Percentiles rank a stretch among this genome's conserved stretches.
These are phyloP conservation scores for Claviceps fusiformis DNA, from an alignment of 2,329 filamentous ascomycete genomes.

Conservation along the genomic window DNA sequence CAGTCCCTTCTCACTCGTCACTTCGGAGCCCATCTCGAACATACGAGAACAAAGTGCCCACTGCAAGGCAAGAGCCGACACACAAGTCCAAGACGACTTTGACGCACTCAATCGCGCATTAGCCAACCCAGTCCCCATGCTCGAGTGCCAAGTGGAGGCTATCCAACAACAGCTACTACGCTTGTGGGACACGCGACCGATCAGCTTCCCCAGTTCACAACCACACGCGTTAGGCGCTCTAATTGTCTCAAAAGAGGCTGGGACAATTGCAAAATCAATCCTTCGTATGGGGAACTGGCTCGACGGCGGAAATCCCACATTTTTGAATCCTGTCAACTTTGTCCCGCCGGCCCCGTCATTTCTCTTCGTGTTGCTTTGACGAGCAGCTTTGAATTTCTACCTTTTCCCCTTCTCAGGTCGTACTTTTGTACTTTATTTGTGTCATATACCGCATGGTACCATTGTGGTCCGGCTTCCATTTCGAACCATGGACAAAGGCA, in stretches of 20 bases:
- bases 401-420: not conserved
- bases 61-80: not conserved
- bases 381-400: not conserved
- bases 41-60: too few species aligned
- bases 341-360: not conserved
- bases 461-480: not conserved
- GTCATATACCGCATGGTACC: not conserved
- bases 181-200: constrained; percentile 2
- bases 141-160: too few species aligned
- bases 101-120: not conserved
- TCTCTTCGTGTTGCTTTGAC: not conserved
- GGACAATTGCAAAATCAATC: not conserved
- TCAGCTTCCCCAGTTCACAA: constrained; percentile 1
- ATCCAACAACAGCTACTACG: too few species aligned
- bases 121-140: too few species aligned
- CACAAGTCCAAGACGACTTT: not conserved
- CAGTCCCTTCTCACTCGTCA: too few species aligned
- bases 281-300: not conserved
- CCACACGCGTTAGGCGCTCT: not conserved
- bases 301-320: not conserved
- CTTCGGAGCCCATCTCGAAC: too few species aligned
- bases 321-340: not conserved
- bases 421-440: not conserved
- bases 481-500: not conserved
- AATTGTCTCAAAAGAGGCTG: not conserved